Percentiles rank a stretch among this genome's conserved stretches.
Evolutionary conservation across 2,329 filamentous ascomycete genomes (phyloP).

Genomic region (Scedosporium boydii): DNA sequence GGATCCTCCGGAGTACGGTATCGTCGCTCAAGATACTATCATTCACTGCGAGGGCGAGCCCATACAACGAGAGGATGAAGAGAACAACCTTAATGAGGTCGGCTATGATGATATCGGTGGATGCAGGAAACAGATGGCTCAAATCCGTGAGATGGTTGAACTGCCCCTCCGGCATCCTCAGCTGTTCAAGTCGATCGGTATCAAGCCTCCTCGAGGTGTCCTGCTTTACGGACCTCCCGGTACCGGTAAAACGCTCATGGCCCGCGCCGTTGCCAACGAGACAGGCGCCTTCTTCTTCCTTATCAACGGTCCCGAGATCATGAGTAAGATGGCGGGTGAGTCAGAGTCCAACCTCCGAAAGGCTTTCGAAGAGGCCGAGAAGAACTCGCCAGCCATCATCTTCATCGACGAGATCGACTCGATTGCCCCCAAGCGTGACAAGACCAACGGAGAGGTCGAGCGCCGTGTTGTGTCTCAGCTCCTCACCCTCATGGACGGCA

Average conservation of each 20-base stretch:
- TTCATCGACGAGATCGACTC: constrained; percentile 99
- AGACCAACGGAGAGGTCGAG: constrained; percentile 98
- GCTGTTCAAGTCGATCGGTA: constrained; percentile 99
- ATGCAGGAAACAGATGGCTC: constrained; percentile 99
- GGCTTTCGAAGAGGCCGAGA: constrained; percentile 99
- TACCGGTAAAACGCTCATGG: constrained; percentile 99
- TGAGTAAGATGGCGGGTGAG: constrained; percentile 99
- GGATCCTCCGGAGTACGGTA: constrained; percentile 95
- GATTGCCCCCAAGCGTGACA: constrained; percentile 98
- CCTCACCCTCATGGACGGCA: constrained; percentile 96
- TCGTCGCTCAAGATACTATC: constrained; percentile 96
- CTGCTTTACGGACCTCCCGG: constrained; percentile 92
- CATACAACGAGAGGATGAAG: constrained; percentile 96
- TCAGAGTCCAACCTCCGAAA: constrained; percentile 97
- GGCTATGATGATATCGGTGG: constrained; percentile 99
- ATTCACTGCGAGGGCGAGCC: constrained; percentile 95
- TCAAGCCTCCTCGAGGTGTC: constrained; percentile 97
- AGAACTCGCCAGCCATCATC: constrained; percentile 98
- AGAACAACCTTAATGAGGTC: constrained; percentile 98
- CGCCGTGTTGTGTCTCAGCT: constrained; percentile 97
- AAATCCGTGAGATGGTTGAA: constrained; percentile 98
- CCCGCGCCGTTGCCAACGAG: constrained; percentile 96
- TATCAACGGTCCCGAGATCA: constrained; percentile 98
- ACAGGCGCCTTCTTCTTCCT: constrained; percentile 99
- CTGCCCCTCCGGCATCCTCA: constrained; percentile 92